Percentiles rank a stretch among this genome's conserved stretches.
Evolutionary conservation across 2,329 filamentous ascomycete species (phyloP).

Genomic region (Thermothelomyces thermophilus): DNA sequence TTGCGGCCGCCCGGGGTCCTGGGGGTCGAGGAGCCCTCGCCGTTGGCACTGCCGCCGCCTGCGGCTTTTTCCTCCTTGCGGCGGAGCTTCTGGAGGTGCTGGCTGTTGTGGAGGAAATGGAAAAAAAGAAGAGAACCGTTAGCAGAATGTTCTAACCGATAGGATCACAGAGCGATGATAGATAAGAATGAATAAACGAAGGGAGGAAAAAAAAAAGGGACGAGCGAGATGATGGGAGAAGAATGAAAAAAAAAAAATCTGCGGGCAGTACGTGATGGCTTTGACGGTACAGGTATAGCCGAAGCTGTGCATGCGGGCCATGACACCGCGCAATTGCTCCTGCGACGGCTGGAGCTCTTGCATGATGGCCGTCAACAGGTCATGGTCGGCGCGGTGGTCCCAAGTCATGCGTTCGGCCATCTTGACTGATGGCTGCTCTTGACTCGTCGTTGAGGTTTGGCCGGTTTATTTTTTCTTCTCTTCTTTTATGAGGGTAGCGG

Average conservation of each 20-base stretch:
- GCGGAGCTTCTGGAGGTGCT: constrained; percentile 32
- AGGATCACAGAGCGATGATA: no score
- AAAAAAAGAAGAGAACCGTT: not conserved
- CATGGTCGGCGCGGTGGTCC: constrained; percentile 25
- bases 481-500: no score
- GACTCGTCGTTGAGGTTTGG: not conserved
- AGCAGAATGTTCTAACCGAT: not conserved
- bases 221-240: constrained; percentile 1
- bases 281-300: constrained; percentile 27
- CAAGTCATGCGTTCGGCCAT: constrained; percentile 25
- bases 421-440: not conserved
- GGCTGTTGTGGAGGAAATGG: constrained; percentile 24
- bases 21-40: constrained; percentile 10
- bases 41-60: not conserved
- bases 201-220: constrained; percentile 10
- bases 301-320: constrained; percentile 20
- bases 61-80: constrained; percentile 24
- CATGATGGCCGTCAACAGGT: constrained; percentile 26
- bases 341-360: constrained; percentile 23
- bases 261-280: constrained; percentile 26
- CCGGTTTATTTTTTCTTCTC: no score
- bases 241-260: not conserved
- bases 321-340: constrained; percentile 24
- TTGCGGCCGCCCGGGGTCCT: constrained; percentile 19
- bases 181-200: not conserved